These are phyloP conservation scores for Globisporangium sylvaticum DNA, from an alignment of 352 stramenopile species.

Conservation along the genomic window DNA sequence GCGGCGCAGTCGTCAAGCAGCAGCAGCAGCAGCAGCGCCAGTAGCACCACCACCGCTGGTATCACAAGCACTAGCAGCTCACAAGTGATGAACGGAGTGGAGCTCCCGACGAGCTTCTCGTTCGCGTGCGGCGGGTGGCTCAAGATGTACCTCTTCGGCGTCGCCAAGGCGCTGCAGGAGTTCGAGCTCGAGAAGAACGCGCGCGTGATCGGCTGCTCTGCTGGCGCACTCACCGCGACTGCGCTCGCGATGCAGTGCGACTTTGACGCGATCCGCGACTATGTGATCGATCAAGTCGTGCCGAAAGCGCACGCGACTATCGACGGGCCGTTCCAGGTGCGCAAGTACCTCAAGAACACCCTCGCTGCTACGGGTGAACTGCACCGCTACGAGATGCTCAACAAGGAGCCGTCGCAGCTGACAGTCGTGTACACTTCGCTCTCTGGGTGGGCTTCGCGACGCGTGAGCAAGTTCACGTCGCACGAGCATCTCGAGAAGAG, in stretches of 20 bases:
- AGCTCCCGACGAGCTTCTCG: constrained; percentile 52
- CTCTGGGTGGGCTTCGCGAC: constrained; percentile 61
- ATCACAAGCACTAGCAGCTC: constrained; percentile 1
- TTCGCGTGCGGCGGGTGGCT: constrained; percentile 87
- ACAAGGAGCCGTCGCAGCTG: constrained; percentile 31
- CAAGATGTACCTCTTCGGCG: constrained; percentile 87
- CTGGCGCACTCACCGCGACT: constrained; percentile 68
- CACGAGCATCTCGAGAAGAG: constrained; percentile 54
- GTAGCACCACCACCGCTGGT: too few relatives aligned
- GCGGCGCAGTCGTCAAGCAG: neutral
- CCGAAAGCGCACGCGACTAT: constrained; percentile 48
- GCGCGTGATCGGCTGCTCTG: constrained; percentile 76
- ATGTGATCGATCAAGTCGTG: constrained; percentile 52
- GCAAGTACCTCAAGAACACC: constrained; percentile 58
- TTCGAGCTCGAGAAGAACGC: constrained; percentile 53
- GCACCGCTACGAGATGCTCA: constrained; percentile 48
- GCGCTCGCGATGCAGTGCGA: constrained; percentile 66
- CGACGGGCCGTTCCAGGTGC: constrained; percentile 59
- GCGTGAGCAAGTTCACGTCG: constrained; percentile 64
- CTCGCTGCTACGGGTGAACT: constrained; percentile 33
- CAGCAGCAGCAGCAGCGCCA: neutral
- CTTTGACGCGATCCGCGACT: constrained; percentile 67
- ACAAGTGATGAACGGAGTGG: neutral
- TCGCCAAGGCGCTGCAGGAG: constrained; percentile 81
- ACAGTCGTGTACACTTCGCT: constrained; percentile 76